Evolutionary conservation across 768 basidiomycete genomes (phyloP).

Genomic region (Jaapia argillacea): DNA sequence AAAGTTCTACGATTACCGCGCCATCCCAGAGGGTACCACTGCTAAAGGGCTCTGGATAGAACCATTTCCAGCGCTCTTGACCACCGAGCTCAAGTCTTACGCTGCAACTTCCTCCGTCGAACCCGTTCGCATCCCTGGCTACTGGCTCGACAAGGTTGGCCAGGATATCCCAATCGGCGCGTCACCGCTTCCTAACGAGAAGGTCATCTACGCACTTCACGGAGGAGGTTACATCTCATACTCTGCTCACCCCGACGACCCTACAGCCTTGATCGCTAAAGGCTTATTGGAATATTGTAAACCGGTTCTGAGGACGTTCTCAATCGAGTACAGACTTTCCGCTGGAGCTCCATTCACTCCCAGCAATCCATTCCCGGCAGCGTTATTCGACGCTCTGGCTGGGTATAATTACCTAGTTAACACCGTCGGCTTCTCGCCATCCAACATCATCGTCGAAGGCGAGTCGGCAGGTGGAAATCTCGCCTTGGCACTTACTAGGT

Average conservation of each 20-base stretch:
- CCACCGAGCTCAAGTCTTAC: slow-evolving; percentile 33
- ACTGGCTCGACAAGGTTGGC: background rate
- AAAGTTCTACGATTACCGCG: too few relatives aligned
- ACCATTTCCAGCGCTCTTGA: slow-evolving; percentile 24
- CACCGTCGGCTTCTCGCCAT: slow-evolving; percentile 27
- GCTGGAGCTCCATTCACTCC: slow-evolving; percentile 8
- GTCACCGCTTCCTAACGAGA: slow-evolving; percentile 7
- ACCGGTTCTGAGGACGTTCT: slow-evolving; percentile 2
- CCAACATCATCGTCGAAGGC: slow-evolving; percentile 35
- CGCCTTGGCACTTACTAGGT: slow-evolving; percentile 27
- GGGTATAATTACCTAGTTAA: slow-evolving; percentile 41
- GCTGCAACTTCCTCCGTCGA: slow-evolving; percentile 28
- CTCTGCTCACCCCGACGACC: slow-evolving; percentile 1
- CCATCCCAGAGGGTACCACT: too few relatives aligned
- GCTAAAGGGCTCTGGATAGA: slow-evolving; percentile 42
- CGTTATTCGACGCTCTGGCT: slow-evolving; percentile 39
- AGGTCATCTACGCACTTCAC: slow-evolving; percentile 13
- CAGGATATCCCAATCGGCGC: background rate
- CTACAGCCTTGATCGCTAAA: background rate
- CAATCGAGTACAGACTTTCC: slow-evolving; percentile 23
- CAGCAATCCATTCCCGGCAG: slow-evolving; percentile 40
- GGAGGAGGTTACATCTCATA: slow-evolving; percentile 4
- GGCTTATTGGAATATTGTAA: background rate
- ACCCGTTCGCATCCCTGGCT: background rate
- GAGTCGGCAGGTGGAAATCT: slow-evolving; percentile 50